Evolutionary conservation across 257 asterid species (phyloP).

Genomic region (Misopates orontium): DNA sequence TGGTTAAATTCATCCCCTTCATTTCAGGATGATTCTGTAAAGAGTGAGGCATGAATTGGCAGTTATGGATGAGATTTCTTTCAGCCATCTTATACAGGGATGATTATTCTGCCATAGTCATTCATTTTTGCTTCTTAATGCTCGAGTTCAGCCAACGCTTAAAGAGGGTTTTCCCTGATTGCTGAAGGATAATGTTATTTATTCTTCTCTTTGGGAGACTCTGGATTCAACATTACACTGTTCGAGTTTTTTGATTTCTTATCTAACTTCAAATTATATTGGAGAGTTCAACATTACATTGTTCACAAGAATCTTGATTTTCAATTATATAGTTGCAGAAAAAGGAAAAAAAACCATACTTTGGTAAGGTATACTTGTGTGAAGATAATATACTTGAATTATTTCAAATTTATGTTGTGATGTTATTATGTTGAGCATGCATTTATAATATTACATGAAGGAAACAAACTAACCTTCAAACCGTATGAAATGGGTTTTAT

Average conservation of each 20-base stretch:
- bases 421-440: no score
- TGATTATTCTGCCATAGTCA: background rate
- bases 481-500: no score
- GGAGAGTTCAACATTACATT: background rate
- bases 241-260: background rate
- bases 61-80: constrained; percentile 9
- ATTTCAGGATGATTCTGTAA: constrained; percentile 39
- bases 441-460: no score
- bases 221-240: background rate
- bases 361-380: no score
- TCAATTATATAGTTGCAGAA: no score
- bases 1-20: background rate
- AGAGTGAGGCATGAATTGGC: constrained; percentile 29
- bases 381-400: no score
- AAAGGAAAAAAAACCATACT: no score
- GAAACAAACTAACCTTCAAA: no score
- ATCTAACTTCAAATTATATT: background rate
- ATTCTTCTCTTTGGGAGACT: background rate
- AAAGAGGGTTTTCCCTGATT: background rate
- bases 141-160: background rate
- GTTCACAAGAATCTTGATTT: no score
- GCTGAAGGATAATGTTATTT: background rate
- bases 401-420: no score
- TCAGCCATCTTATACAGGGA: background rate
- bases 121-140: background rate